These are phyloP conservation scores for Fusarium papillatum DNA, from an alignment of 2,329 filamentous ascomycete species.

Conservation along the genomic window DNA sequence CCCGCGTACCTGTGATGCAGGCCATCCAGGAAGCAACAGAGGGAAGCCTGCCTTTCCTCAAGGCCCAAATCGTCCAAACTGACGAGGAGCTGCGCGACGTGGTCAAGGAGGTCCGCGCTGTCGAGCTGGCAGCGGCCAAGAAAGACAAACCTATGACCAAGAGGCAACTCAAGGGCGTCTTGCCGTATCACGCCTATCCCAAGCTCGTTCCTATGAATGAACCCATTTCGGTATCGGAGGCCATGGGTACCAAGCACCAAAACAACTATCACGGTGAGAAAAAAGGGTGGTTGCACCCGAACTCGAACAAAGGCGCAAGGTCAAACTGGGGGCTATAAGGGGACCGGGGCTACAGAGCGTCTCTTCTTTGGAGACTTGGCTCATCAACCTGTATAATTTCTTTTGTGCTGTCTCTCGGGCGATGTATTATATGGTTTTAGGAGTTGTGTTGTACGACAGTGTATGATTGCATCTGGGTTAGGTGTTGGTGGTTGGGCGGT, in stretches of 20 bases:
- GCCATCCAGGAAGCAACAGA: constrained; percentile 65
- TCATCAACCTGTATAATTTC: constrained; percentile 18
- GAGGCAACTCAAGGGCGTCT: constrained; percentile 45
- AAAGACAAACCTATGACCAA: constrained; percentile 44
- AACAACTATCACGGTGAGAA: constrained; percentile 34
- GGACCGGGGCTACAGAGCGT: not conserved
- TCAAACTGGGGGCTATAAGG: constrained; percentile 44
- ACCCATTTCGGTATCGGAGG: constrained; percentile 52
- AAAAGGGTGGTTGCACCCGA: constrained; percentile 44
- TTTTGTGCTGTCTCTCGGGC: constrained; percentile 11
- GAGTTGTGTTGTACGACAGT: constrained; percentile 20
- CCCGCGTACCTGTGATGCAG: constrained; percentile 85
- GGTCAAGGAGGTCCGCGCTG: constrained; percentile 70
- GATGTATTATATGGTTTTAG: constrained; percentile 20
- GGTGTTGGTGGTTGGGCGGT: constrained; percentile 26
- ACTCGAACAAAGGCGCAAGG: constrained; percentile 38
- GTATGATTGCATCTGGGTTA: constrained; percentile 32
- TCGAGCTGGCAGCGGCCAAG: constrained; percentile 31
- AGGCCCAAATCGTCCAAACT: constrained; percentile 84
- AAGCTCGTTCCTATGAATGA: constrained; percentile 51
- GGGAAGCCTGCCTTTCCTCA: constrained; percentile 75
- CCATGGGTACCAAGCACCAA: constrained; percentile 42
- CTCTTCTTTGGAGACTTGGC: not conserved
- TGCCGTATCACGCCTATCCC: constrained; percentile 54
- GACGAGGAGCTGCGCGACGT: constrained; percentile 83